Evolutionary conservation across 1,284 basidiomycete genomes (phyloP).

Genomic region (Cerrena zonata): DNA sequence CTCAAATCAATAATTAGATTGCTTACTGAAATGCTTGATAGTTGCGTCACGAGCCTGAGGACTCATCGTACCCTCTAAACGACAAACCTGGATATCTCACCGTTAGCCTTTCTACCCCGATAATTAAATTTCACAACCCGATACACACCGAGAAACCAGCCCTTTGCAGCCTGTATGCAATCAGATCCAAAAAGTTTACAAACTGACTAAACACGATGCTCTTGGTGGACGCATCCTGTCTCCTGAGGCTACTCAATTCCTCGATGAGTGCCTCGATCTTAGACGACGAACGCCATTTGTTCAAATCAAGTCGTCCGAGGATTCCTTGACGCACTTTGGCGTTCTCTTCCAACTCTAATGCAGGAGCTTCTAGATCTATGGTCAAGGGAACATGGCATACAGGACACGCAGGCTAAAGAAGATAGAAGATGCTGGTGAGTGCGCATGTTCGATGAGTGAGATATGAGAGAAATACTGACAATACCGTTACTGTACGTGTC

Average conservation of each 20-base stretch:
- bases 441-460: no score
- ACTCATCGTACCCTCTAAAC: constrained; percentile 94
- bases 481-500: constrained; percentile 67
- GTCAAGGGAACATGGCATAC: constrained; percentile 91
- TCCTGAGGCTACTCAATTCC: constrained; percentile 80
- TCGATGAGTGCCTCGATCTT: constrained; percentile 97
- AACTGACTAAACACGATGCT: constrained; percentile 95
- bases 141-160: constrained; percentile 78
- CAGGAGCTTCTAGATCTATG: constrained; percentile 91
- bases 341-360: constrained; percentile 77
- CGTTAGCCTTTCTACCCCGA: background rate
- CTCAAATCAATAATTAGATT: background rate
- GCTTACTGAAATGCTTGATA: constrained; percentile 87
- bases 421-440: background rate
- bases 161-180: constrained; percentile 87
- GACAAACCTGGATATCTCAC: constrained; percentile 62
- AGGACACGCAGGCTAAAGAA: constrained; percentile 79
- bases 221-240: constrained; percentile 89
- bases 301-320: constrained; percentile 81
- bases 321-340: constrained; percentile 82
- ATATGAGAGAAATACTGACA: constrained; percentile 36
- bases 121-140: background rate
- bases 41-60: constrained; percentile 93
- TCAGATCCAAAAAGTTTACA: constrained; percentile 85
- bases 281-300: constrained; percentile 88